Conservation (phyloP, 75 land plant genomes). For the Azolla pinnata region DNA sequence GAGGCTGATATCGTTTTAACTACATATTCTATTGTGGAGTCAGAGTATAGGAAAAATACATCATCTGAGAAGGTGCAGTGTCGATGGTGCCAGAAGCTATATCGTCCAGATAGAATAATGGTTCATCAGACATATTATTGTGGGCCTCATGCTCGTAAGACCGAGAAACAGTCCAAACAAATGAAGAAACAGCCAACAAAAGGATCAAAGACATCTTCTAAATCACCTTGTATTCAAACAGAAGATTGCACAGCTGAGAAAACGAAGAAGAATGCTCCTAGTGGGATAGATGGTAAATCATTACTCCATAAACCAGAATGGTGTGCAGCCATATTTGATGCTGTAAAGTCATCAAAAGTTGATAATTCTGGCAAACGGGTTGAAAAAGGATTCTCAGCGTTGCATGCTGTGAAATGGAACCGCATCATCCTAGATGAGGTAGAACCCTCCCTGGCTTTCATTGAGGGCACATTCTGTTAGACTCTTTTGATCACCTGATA, state of each 20-base stretch:
- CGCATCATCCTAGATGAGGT: slow-evolving; percentile 91
- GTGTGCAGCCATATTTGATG: too few species aligned
- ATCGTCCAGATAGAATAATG: slow-evolving; percentile 26
- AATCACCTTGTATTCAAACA: too few species aligned
- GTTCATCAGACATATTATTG: slow-evolving; percentile 54
- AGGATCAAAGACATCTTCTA: too few species aligned
- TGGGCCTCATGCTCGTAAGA: slow-evolving; percentile 64
- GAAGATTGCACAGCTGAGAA: neutral
- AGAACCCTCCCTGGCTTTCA: too few species aligned
- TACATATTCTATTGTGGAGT: slow-evolving; percentile 63
- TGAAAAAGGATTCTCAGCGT: slow-evolving; percentile 27
- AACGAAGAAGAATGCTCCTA: neutral
- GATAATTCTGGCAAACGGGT: too few species aligned
- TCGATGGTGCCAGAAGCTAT: slow-evolving; percentile 43
- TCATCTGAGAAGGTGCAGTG: slow-evolving; percentile 62
- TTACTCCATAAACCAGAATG: too few species aligned
- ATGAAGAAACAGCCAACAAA: too few species aligned
- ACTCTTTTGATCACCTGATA: too few species aligned
- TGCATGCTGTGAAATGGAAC: slow-evolving; percentile 77
- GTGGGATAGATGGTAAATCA: too few species aligned
- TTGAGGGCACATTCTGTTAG: too few species aligned
- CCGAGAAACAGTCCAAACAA: slow-evolving; percentile 67
- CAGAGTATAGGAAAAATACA: slow-evolving; percentile 49
- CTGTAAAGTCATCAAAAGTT: too few species aligned
- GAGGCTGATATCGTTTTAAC: slow-evolving; percentile 75